A percentile compares a stretch with the other conserved stretches of the same genome.
Conservation (phyloP, 2,329 filamentous ascomycete genomes). For the Calonectria henricotiae region DNA sequence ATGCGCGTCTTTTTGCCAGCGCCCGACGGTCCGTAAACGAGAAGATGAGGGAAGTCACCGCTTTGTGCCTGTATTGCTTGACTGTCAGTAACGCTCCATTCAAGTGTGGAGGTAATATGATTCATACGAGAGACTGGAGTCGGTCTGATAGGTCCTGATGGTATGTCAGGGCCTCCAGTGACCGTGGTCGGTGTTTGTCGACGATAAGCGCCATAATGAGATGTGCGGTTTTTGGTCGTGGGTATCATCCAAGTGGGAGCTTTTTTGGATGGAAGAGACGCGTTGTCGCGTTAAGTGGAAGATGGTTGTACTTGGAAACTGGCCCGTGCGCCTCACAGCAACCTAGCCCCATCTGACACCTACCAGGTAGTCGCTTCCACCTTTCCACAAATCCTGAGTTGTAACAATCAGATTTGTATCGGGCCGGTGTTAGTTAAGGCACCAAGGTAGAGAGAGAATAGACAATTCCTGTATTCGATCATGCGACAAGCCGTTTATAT, state of each 20-base stretch:
- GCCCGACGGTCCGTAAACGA: conserved; percentile 96
- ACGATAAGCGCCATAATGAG: conserved; percentile 78
- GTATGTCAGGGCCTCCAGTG: conserved; percentile 86
- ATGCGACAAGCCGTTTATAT: background rate
- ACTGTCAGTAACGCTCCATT: conserved; percentile 30
- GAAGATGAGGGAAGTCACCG: conserved; percentile 96
- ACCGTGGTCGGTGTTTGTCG: conserved; percentile 81
- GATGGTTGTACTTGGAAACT: conserved; percentile 32
- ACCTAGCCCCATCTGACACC: background rate
- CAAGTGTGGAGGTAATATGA: conserved; percentile 45
- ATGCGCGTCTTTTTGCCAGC: conserved; percentile 99
- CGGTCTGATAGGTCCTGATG: conserved; percentile 91
- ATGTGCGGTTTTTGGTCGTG: conserved; percentile 39
- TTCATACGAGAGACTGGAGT: conserved; percentile 84
- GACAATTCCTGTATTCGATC: no score
- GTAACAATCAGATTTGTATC: background rate
- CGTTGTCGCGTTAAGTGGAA: conserved; percentile 62
- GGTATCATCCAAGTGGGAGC: conserved; percentile 41
- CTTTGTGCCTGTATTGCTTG: conserved; percentile 81
- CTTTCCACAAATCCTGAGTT: no score
- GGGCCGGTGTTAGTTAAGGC: no score
- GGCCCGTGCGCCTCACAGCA: conserved; percentile 46
- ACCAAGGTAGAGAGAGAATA: background rate
- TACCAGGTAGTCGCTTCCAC: background rate
- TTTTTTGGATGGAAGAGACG: conserved; percentile 53